Evolutionary conservation across 2,329 filamentous ascomycete genomes (phyloP), one percentile per base, ranked within the genome.

Genomic region (Penicillium sp.): DNA sequence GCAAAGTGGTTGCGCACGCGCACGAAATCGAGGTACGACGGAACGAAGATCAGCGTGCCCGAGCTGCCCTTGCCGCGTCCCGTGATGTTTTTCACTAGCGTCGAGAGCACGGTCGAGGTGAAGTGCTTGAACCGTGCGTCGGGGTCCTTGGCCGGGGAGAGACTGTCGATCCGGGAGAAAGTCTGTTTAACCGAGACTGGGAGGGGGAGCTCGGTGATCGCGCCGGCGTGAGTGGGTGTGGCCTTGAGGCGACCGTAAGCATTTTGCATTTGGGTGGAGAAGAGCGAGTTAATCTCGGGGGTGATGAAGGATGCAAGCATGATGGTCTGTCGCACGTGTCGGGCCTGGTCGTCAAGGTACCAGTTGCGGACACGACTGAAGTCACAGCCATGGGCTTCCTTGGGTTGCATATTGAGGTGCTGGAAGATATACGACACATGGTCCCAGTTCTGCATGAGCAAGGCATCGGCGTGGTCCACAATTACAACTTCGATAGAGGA

Each of bases 401-500:
- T 91, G 37, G 95, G 93, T 68, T 96, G 91, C 22, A 90, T 82
- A 73, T 99, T 99, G 60, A 99, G 84, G 72, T 96, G 91, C 61
- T 91, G 87, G 69, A 98, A 93, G 66, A 97, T 90, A 72, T 90
- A 90, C 73, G 96, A 90, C 59, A 97, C 85, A 71, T 99, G 93
- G 69, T 97, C 92, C 93, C 93, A 98, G 73, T 96, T 98, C 74
- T 99, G 95, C 92, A 97, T 97, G 9, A 96, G 84, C 43, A 97
- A 84, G 0, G 92, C 92, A 74, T 98, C 93, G 13, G 91, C 89
- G 75, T 98, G 93, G 73, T 99, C 95, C 59, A 96, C 82, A 47
- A 98, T 82, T 31, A 95, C 87, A 51, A 99, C 76, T 75, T 99
- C 95, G 67, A 99, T 90, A 1, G 93, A 98, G 56, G 90, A 93